Evolutionary conservation across 331 rosid species (phyloP).

Genomic region (Acacia concinna): DNA sequence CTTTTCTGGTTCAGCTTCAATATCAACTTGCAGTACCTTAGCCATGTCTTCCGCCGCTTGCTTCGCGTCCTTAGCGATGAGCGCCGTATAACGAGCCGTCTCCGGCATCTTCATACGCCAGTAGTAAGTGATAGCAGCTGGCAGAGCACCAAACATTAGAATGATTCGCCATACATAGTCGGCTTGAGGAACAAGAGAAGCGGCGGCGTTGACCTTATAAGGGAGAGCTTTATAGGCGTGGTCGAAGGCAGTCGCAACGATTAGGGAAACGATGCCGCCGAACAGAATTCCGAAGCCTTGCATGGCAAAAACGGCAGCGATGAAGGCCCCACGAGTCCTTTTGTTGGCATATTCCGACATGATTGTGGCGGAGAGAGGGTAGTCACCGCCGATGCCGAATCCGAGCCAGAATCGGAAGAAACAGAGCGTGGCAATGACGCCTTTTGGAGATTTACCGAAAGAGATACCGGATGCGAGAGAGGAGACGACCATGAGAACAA

Average conservation of each 20-base stretch:
- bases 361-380: constrained; percentile 5
- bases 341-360: background rate
- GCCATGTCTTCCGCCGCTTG: constrained; percentile 53
- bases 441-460: background rate
- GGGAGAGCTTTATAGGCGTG: background rate
- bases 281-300: background rate
- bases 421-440: background rate
- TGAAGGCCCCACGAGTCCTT: background rate
- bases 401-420: constrained; percentile 5
- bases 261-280: background rate
- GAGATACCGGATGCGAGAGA: background rate
- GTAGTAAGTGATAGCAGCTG: constrained; percentile 48
- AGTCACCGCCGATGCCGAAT: constrained; percentile 6
- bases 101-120: constrained; percentile 59
- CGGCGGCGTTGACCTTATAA: background rate
- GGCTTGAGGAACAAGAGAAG: constrained; percentile 44
- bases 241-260: background rate
- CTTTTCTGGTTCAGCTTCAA: constrained; percentile 33
- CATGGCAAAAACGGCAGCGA: background rate
- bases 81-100: constrained; percentile 55
- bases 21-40: constrained; percentile 40
- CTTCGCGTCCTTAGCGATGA: constrained; percentile 39
- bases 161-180: constrained; percentile 55
- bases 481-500: background rate
- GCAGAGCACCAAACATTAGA: constrained; percentile 51